Evolutionary conservation across 148 eudicot species (phyloP), one percentile per base, ranked within the genome.

Genomic region (Cornus kousa): DNA sequence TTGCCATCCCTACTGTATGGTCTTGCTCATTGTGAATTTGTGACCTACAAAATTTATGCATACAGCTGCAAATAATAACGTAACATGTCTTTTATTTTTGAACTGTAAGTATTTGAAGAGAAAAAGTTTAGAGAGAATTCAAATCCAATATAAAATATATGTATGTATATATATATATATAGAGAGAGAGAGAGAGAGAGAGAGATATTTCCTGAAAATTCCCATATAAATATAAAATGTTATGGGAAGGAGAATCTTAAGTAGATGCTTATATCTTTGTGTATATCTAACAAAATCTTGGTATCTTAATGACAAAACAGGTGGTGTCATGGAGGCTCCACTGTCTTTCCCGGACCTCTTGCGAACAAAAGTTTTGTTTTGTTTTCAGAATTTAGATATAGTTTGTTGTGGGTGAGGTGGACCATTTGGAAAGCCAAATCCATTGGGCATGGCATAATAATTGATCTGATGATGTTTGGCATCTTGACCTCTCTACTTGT

Each of bases 341-440:
- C 82, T 57, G 75, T 67, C 78, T 72, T 79, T 74, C 33, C 74
- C 3, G 59, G 80, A 43, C 77, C 71, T 79, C 72, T 73, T 73
- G 31, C 66, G 73, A 72, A 79, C 59, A 73, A 70, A 14, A 53
- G 19, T 74, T 73, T 43, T 76, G 48, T 67, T 72, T 62, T 62
- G 66, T 62, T 62, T 62, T 53, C 59, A 53, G 7, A 19, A 62
- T 17, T 66, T 67, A 72, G 77, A 66, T 19, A 67, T n/a, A 64
- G 73, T 77, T 81, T 77, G 81, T 82, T 69, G 62, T 39, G 78
- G 50, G 68, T 33, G 53, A 70, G 64, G 39, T 72, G 77, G 85
- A 70, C 79, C 82, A 80, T 65, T 31, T 57, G 59, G 85, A 75
- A 83, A 79, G 85, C 66, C 73, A 79, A 23, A 79, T 79, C 80